Evolutionary conservation across 345 rosid genomes (phyloP), one percentile per base, ranked within the genome.

Genomic region (Litchi chinensis): DNA sequence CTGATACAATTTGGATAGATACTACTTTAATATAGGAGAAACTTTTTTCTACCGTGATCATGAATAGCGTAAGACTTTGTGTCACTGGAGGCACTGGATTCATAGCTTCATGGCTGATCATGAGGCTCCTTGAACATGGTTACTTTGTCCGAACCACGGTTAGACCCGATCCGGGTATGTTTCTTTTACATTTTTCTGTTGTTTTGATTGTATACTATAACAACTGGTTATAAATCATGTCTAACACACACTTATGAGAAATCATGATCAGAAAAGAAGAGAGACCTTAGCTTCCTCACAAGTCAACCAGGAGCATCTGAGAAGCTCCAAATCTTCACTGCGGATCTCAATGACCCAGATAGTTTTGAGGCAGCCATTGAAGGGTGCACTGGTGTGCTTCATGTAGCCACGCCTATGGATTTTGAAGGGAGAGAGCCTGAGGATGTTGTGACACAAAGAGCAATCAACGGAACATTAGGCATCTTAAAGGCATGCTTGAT

Each of bases 51-150:
- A 26, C 0, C 28, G 0, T 26, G 28, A 26, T 26, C 28, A 26
- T 26, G n/a, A n/a, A n/a, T n/a, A n/a, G n/a, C n/a, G n/a, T n/a
- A n/a, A n/a, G n/a, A n/a, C n/a, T 90, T 48, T 87, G 93, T 68
- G 91, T 90, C 11, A 90, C 93, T 10, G 93, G 91, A 1, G 89
- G 90, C 1, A 84, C 90, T 8, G 91, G 91, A 13, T 90, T 82
- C 76, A 39, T 90, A 48, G 91, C 84, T 43, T 90, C 93, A 39
- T 88, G 90, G 90, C 86, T 90, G 40, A 87, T 88, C 85, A 87
- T 76, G 90, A 80, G 83, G 79, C 88, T 90, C 37, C 89, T 90
- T 39, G 80, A 83, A 48, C 89, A 67, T 44, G 91, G 90, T 48
- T 90, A 88, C 83, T 75, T 76, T 10, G 93, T 90, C 54, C 81